Evolutionary conservation across 23 red algal genomes (phyloP).

Genomic region (Agarophyton chilense): DNA sequence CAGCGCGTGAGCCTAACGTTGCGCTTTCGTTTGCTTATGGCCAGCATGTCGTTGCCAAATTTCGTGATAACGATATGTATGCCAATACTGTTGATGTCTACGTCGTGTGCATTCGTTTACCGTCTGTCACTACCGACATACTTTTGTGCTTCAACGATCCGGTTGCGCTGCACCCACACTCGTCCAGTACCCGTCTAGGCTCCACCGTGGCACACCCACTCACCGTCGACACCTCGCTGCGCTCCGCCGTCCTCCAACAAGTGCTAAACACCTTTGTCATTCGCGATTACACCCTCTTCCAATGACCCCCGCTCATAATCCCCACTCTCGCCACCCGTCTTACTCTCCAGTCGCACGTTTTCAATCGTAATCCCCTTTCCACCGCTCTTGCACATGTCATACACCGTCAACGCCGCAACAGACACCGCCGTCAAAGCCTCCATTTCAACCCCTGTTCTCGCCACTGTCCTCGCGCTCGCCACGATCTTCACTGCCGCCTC

Average conservation of each 20-base stretch:
- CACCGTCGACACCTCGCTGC: not conserved
- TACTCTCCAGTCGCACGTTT: slow-evolving; percentile 37
- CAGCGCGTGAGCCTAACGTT: slow-evolving; percentile 4
- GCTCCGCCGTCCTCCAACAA: slow-evolving; percentile 5
- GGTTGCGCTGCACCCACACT: slow-evolving; percentile 40
- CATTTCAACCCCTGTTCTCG: slow-evolving; percentile 96
- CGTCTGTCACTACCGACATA: slow-evolving; percentile 52
- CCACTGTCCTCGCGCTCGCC: slow-evolving; percentile 48
- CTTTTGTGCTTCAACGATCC: slow-evolving; percentile 77
- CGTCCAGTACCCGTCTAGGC: slow-evolving; percentile 25
- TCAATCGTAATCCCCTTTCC: slow-evolving; percentile 70
- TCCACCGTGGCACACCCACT: slow-evolving; percentile 38
- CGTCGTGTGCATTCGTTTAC: slow-evolving; percentile 70
- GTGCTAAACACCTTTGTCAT: slow-evolving; percentile 42
- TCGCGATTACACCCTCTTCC: slow-evolving; percentile 42
- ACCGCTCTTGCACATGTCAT: slow-evolving; percentile 99
- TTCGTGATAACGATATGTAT: slow-evolving; percentile 18
- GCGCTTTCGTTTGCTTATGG: slow-evolving; percentile 53
- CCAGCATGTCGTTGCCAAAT: slow-evolving; percentile 67
- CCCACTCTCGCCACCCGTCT: slow-evolving; percentile 50
- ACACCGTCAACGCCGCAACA: slow-evolving; percentile 90
- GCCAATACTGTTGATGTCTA: slow-evolving; percentile 62
- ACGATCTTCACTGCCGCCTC: slow-evolving; percentile 40
- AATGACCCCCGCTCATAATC: slow-evolving; percentile 3
- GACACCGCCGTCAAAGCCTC: slow-evolving; percentile 92